Base-by-base conservation (phyloP, 352 stramenopile species). In the Globisporangium mamillatum region DNA sequence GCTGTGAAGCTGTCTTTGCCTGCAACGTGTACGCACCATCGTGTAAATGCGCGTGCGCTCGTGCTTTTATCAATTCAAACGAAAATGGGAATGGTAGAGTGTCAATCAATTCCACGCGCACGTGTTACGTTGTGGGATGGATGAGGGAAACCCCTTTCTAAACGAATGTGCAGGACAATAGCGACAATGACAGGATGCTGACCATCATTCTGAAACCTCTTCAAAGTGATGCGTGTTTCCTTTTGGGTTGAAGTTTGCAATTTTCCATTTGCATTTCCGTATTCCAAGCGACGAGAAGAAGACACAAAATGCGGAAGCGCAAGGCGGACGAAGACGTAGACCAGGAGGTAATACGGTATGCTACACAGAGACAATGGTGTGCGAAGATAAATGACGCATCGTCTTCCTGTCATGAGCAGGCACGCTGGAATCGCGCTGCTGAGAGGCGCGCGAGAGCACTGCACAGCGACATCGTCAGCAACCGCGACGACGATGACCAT, bases 251-350 rank as follows among this genome's bases (percentile, higher is more conserved):
- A 56, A 58, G 34, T 67, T 71, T 46, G 59, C 14, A 44, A 7
- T 32, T 32, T 32, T 32, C 52, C 52, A 55, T 68, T 63, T 63
- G 32, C 62, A 68, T 53, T 73, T 69, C 58, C 52, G 24, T 56
- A 59, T 68, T 50, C 18, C 56, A 61, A 18, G 20, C 29, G 7
- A 44, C 48, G n/a, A 50, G 22, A 54, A 41, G 29, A 29, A 27
- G 64, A 64, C 18, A 50, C 27, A 27, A 3, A 4, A 67, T 71
- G 66, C 41, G 41, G 53, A 72, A 72, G 67, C 67, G 67, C 53
- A 72, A 64, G 24, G 60, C 67, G 4, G 29, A 22, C 57, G 48
- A 36, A 8, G 52, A 55, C 2, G 4, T 16, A 16, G 4, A 29
- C 4, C 48, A 24, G 7, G 36, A 56, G 22, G 59, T 60, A 32